Conservation (phyloP, 1,139 yeast species). For the Dujonia santamariae region DNA sequence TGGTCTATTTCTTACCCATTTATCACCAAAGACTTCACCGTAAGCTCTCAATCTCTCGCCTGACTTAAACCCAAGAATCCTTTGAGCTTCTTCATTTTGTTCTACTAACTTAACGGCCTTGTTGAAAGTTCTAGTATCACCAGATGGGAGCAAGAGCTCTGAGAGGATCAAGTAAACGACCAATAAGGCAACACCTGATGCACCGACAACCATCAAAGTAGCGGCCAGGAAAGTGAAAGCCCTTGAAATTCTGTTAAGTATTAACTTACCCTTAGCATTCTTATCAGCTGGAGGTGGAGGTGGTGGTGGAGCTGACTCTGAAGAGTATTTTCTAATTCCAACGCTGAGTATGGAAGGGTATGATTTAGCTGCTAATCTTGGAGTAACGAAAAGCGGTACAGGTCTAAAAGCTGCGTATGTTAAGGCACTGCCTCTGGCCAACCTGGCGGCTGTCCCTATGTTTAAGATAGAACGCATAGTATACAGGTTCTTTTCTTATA, state of each 20-base stretch:
- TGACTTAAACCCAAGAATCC: conserved; percentile 49
- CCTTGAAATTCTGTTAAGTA: conserved; percentile 43
- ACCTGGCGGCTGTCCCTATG: conserved; percentile 1
- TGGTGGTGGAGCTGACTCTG: conserved; percentile 38
- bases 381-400: conserved; percentile 1
- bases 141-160: conserved; percentile 82
- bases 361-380: no score
- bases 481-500: background rate
- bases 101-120: conserved; percentile 78
- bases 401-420: conserved; percentile 2
- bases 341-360: background rate
- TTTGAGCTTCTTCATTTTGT: conserved; percentile 58
- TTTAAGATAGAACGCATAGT: conserved; percentile 6
- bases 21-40: conserved; percentile 69
- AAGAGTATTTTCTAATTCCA: background rate
- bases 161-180: conserved; percentile 75
- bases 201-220: conserved; percentile 61
- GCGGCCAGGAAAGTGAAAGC: conserved; percentile 63
- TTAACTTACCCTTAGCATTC: conserved; percentile 35
- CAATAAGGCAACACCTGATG: conserved; percentile 62
- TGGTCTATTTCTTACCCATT: conserved; percentile 89
- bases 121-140: conserved; percentile 87
- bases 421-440: conserved; percentile 2
- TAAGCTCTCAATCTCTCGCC: conserved; percentile 74
- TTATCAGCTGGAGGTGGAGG: conserved; percentile 37